These are phyloP conservation scores for Pseudopediastrum boryanum DNA, from an alignment of 139 green algal species.

Conservation along the genomic window DNA sequence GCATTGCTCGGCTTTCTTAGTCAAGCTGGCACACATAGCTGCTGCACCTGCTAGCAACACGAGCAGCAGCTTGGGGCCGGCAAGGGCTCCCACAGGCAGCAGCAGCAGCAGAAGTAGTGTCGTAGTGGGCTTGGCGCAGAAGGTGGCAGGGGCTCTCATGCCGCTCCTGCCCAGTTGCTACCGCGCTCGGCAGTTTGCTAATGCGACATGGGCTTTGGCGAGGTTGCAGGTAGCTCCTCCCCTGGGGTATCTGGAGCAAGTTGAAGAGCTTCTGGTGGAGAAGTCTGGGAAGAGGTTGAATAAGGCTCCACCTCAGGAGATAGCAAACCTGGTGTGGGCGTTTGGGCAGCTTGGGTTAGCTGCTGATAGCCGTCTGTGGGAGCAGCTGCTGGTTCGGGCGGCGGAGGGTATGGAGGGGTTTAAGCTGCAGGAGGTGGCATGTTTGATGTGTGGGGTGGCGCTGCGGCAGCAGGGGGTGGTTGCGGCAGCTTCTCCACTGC, in stretches of 20 bases:
- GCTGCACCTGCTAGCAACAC: too few species aligned
- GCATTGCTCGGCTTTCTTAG: conserved; percentile 41
- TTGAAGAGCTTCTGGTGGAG: conserved; percentile 12
- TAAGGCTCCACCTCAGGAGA: conserved; percentile 50
- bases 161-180: background rate
- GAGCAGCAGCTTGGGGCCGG: background rate
- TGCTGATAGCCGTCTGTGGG: background rate
- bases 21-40: background rate
- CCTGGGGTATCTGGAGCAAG: background rate
- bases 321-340: conserved; percentile 54
- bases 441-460: conserved; percentile 29
- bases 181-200: conserved; percentile 44
- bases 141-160: conserved; percentile 20
- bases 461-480: background rate
- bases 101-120: background rate
- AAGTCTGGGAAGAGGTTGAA: conserved; percentile 1
- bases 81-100: background rate
- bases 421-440: conserved; percentile 27
- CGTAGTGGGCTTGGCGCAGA: conserved; percentile 17
- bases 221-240: background rate
- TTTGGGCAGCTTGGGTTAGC: conserved; percentile 45
- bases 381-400: background rate
- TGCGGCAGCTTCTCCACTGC: background rate
- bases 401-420: background rate
- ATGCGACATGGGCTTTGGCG: conserved; percentile 48